Percentiles rank a stretch among this genome's conserved stretches.
These are phyloP conservation scores for Linaria vulgaris DNA, from an alignment of 257 asterid genomes.

Conservation along the genomic window DNA sequence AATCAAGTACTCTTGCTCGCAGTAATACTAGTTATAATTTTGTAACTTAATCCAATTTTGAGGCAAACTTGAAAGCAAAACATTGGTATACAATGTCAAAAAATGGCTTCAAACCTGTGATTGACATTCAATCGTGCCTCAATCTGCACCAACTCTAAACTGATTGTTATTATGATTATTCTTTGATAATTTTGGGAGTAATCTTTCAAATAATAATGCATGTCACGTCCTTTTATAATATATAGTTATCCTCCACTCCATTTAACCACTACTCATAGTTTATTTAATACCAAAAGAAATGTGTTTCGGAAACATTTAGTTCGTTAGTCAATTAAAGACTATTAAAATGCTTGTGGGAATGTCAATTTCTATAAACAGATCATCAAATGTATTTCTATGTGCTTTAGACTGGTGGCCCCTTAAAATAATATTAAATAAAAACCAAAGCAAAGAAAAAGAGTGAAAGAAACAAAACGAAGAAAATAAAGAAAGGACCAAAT, in stretches of 20 bases:
- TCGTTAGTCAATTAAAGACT: too few species aligned
- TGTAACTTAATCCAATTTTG: too few species aligned
- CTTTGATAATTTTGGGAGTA: too few species aligned
- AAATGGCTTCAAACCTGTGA: too few species aligned
- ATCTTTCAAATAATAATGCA: slow-evolving; percentile 5
- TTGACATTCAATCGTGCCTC: too few species aligned
- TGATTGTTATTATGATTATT: background rate
- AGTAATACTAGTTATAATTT: too few species aligned
- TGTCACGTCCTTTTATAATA: background rate
- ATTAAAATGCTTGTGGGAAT: background rate
- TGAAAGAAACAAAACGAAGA: background rate
- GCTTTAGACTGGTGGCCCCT: slow-evolving; percentile 22
- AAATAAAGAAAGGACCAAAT: too few species aligned
- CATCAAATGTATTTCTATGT: slow-evolving; percentile 11
- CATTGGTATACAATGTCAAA: too few species aligned
- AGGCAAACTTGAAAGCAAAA: too few species aligned
- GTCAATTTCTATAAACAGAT: background rate
- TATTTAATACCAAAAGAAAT: background rate
- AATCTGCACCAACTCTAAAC: too few species aligned
- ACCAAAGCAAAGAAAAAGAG: background rate
- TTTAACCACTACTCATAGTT: background rate
- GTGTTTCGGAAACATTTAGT: background rate
- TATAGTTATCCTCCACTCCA: background rate
- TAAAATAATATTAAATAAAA: slow-evolving; percentile 13
- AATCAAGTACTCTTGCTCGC: too few species aligned